Percentiles rank a stretch among this genome's conserved stretches.
phyloP scores from a whole-genome alignment of 805 yeast genomes.

The Sungouiozyma ichnusensis region DNA sequence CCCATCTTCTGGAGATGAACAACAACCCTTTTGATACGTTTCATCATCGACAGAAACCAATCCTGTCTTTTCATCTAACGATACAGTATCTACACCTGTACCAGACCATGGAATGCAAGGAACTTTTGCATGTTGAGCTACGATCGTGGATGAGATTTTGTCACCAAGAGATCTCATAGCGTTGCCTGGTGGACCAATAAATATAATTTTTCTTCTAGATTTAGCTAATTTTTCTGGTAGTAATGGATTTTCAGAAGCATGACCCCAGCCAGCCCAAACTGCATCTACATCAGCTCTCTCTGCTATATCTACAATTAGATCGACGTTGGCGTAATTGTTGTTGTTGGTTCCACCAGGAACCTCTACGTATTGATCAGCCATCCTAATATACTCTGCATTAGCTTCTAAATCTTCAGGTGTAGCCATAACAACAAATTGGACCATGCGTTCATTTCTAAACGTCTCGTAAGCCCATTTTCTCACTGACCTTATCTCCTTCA shows the following conservation, averaged over 20 bases:
- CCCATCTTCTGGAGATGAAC: slow-evolving; percentile 79
- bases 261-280: slow-evolving; percentile 99
- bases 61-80: slow-evolving; percentile 53
- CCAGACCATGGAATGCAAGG: slow-evolving; percentile 99
- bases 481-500: slow-evolving; percentile 92
- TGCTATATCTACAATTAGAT: slow-evolving; percentile 91
- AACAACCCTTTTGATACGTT: slow-evolving; percentile 82
- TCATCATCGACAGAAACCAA: slow-evolving; percentile 84
- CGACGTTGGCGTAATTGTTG: slow-evolving; percentile 97
- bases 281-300: slow-evolving; percentile 96
- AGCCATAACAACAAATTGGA: slow-evolving; percentile 95
- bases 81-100: slow-evolving; percentile 84
- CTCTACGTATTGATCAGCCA: slow-evolving; percentile 98
- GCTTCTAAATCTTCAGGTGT: slow-evolving; percentile 98
- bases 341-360: slow-evolving; percentile 99
- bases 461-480: slow-evolving; percentile 99
- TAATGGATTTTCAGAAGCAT: slow-evolving; percentile 96
- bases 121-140: slow-evolving; percentile 96
- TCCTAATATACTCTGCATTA: slow-evolving; percentile 93
- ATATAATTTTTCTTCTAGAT: slow-evolving; percentile 81
- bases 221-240: slow-evolving; percentile 90
- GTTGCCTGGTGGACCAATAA: slow-evolving; percentile 98
- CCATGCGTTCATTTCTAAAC: slow-evolving; percentile 91
- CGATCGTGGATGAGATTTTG: slow-evolving; percentile 94
- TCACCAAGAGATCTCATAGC: slow-evolving; percentile 99